Percentiles rank a stretch among this genome's conserved stretches.
Conservation (phyloP, 139 green algal genomes). For the Picocystis salinarum region DNA sequence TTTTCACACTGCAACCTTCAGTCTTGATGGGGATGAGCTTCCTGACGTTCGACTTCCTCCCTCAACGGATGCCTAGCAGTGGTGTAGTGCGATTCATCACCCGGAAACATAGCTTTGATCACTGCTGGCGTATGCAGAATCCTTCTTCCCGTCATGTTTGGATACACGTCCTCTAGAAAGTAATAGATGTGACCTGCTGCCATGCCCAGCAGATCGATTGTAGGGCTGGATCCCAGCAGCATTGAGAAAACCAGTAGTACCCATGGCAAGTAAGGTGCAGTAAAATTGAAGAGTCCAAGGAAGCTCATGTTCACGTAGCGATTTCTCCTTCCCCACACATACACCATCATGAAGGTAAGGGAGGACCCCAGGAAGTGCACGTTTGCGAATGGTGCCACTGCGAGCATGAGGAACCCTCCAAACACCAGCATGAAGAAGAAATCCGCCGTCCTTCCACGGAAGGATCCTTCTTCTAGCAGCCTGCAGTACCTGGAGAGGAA, state of each 20-base stretch:
- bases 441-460: slow-evolving; percentile 73
- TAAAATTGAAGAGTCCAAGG: slow-evolving; percentile 96
- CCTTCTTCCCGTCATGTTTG: slow-evolving; percentile 48
- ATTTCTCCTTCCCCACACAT: slow-evolving; percentile 90
- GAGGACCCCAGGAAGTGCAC: slow-evolving; percentile 86
- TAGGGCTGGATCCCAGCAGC: slow-evolving; percentile 63
- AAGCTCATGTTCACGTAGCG: slow-evolving; percentile 83
- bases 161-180: slow-evolving; percentile 96
- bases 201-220: slow-evolving; percentile 88
- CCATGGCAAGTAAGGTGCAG: slow-evolving; percentile 94
- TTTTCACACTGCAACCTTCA: too few relatives aligned
- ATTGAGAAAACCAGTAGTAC: slow-evolving; percentile 86
- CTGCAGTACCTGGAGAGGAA: slow-evolving; percentile 95
- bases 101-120: slow-evolving; percentile 42
- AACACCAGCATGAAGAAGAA: slow-evolving; percentile 98
- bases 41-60: too few relatives aligned
- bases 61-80: too few relatives aligned
- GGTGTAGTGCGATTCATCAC: background rate
- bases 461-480: slow-evolving; percentile 82
- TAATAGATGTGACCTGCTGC: slow-evolving; percentile 85
- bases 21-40: too few relatives aligned
- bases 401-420: slow-evolving; percentile 53
- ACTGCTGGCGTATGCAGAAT: slow-evolving; percentile 54
- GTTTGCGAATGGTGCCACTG: slow-evolving; percentile 68
- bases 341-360: slow-evolving; percentile 98